Conservation (phyloP, 306 rosid species). For the Pyrus bretschneideri region DNA sequence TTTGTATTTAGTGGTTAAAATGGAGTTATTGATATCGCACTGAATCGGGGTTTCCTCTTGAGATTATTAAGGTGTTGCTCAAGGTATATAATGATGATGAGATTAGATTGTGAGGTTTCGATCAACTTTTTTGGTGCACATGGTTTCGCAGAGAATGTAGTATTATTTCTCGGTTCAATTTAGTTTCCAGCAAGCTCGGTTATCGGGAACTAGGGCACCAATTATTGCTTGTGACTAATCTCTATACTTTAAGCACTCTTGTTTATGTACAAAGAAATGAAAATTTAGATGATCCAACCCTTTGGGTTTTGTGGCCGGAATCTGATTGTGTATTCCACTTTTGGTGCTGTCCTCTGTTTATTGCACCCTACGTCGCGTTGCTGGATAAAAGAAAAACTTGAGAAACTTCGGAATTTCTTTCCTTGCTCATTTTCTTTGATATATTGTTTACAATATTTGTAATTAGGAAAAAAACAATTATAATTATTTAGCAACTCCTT, state of each 20-base stretch:
- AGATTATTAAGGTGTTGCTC: background rate
- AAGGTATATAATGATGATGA: background rate
- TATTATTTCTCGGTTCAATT: background rate
- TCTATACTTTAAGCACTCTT: background rate
- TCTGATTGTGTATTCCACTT: background rate
- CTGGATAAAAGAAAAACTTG: background rate
- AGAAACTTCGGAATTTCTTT: background rate
- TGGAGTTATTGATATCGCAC: background rate
- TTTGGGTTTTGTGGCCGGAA: background rate
- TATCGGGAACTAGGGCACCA: background rate
- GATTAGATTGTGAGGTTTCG: background rate
- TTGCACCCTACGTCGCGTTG: background rate
- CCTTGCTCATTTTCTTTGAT: background rate
- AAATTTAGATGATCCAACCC: background rate
- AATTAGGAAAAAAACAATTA: no score
- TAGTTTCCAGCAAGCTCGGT: background rate
- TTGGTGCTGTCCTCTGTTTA: background rate
- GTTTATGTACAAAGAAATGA: background rate
- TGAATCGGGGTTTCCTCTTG: background rate
- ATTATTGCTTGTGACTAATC: background rate
- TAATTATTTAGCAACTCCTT: conserved; percentile 1
- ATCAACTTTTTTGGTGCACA: background rate
- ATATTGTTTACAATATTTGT: background rate
- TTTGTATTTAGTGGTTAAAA: background rate
- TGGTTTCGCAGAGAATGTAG: background rate